These are phyloP conservation scores for Solanum gandarillasii DNA, from an alignment of 257 asterid genomes.

Conservation along the genomic window DNA sequence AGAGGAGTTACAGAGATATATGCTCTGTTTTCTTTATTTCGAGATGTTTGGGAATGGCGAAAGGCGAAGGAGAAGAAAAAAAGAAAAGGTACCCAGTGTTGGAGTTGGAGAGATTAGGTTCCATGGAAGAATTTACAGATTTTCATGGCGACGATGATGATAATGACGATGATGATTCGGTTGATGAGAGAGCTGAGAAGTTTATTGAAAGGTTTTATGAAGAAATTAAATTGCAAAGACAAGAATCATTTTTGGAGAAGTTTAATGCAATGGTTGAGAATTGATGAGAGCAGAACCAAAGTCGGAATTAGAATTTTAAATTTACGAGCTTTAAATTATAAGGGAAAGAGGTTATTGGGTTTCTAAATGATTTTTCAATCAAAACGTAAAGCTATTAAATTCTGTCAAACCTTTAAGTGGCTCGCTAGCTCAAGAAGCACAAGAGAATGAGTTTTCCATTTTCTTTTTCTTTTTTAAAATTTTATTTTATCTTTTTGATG, in stretches of 20 bases:
- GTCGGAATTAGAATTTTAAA: not conserved
- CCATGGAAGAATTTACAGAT: slow-evolving; percentile 5
- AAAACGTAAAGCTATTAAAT: not conserved
- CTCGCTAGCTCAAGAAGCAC: not conserved
- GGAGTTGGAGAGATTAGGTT: slow-evolving; percentile 10
- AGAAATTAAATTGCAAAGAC: slow-evolving; percentile 61
- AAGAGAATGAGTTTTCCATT: not conserved
- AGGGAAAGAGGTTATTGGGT: not conserved
- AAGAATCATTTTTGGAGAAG: slow-evolving; percentile 8
- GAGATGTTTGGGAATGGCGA: slow-evolving; percentile 27
- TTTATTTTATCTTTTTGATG: not conserved
- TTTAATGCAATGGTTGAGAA: slow-evolving; percentile 6
- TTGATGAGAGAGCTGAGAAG: slow-evolving; percentile 76
- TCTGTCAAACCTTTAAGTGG: not conserved
- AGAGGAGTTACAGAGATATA: slow-evolving; percentile 20
- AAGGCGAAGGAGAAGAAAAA: not conserved
- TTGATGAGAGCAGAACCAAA: not conserved
- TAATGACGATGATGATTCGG: slow-evolving; percentile 16
- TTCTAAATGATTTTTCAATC: not conserved
- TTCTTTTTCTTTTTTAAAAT: accelerated
- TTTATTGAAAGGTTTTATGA: slow-evolving; percentile 67
- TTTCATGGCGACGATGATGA: slow-evolving; percentile 5
- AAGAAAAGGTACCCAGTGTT: not conserved
- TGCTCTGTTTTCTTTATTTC: slow-evolving; percentile 14
- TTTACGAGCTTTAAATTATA: not conserved